A percentile compares a stretch with the other conserved stretches of the same genome.
phyloP scores from a whole-genome alignment of 805 yeast genomes.

The Starmerella apis region DNA sequence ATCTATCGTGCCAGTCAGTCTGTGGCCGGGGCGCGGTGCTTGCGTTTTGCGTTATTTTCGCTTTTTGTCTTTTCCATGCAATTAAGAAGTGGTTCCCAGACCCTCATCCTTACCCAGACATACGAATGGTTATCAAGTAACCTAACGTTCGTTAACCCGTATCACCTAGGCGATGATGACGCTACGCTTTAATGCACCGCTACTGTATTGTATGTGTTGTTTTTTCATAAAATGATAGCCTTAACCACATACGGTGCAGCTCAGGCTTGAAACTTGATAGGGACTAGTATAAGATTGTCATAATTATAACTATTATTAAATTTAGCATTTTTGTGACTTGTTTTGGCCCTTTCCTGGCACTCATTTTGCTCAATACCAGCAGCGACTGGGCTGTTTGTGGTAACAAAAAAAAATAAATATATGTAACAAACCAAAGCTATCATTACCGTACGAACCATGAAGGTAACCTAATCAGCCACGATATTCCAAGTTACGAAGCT shows the following conservation, averaged over 20 bases:
- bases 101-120: constrained; percentile 3
- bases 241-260: too few relatives aligned
- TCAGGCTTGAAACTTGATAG: too few relatives aligned
- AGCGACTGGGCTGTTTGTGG: too few relatives aligned
- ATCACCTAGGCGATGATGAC: not conserved
- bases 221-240: constrained; percentile 1
- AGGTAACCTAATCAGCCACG: not conserved
- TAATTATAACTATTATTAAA: too few relatives aligned
- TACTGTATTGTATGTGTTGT: too few relatives aligned
- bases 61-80: constrained; percentile 1
- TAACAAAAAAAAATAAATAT: not conserved
- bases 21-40: constrained; percentile 5
- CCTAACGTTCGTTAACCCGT: not conserved
- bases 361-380: too few relatives aligned
- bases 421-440: too few relatives aligned
- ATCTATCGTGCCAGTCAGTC: not conserved
- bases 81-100: constrained; percentile 2
- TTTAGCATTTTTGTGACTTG: too few relatives aligned
- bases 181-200: too few relatives aligned
- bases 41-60: constrained; percentile 10
- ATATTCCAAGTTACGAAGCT: constrained; percentile 41
- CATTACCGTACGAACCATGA: not conserved
- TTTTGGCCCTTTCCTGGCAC: too few relatives aligned
- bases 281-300: too few relatives aligned
- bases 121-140: not conserved